These are phyloP conservation scores for Neurospora sp. DNA, from an alignment of 495 filamentous ascomycete genomes.

Conservation along the genomic window DNA sequence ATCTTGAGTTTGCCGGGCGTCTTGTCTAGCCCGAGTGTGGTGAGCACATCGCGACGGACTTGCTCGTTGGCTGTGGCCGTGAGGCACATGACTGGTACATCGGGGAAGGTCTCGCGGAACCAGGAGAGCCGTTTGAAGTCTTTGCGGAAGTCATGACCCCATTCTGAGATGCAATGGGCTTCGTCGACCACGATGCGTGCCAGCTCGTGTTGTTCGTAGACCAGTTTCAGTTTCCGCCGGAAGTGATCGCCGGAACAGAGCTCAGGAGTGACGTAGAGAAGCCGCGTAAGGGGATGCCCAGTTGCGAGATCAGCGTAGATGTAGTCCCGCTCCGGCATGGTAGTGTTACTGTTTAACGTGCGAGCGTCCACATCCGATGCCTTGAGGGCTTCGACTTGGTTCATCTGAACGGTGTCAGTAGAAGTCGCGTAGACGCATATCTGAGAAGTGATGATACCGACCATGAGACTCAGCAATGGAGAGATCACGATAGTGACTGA, in stretches of 20 bases:
- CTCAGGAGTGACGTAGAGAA: conserved; percentile 92
- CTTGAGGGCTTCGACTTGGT: conserved; percentile 77
- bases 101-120: conserved; percentile 71
- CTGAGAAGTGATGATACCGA: conserved; percentile 21
- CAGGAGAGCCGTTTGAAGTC: conserved; percentile 82
- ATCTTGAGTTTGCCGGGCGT: conserved; percentile 45
- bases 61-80: conserved; percentile 81
- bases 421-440: background rate
- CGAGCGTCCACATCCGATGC: conserved; percentile 66
- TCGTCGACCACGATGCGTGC: conserved; percentile 85
- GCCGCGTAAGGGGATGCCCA: conserved; percentile 71
- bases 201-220: conserved; percentile 76
- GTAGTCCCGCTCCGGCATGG: conserved; percentile 47
- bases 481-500: conserved; percentile 85
- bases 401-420: conserved; percentile 45
- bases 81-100: conserved; percentile 80
- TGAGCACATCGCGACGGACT: conserved; percentile 72
- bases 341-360: conserved; percentile 76
- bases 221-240: conserved; percentile 57
- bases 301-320: conserved; percentile 75
- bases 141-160: conserved; percentile 96
- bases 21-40: conserved; percentile 55
- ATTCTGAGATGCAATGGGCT: conserved; percentile 95
- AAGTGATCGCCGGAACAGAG: conserved; percentile 71
- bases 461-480: conserved; percentile 85